Base-by-base conservation (phyloP, 331 rosid genomes). In the Quercus tomentella region DNA sequence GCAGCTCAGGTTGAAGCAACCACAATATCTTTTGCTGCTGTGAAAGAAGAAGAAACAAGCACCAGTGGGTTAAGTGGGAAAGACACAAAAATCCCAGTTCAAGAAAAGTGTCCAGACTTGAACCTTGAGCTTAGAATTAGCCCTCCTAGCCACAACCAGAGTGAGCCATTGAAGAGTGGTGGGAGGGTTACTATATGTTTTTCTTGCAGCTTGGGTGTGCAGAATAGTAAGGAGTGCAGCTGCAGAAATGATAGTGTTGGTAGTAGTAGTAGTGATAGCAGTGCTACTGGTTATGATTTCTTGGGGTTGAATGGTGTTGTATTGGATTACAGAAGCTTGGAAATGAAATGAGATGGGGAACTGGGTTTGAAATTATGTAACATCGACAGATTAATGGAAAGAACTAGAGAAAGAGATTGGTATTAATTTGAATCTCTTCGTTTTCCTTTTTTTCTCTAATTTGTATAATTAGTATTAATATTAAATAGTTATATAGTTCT, bases 81-180 rank as follows among this genome's bases (percentile, higher is more conserved):
- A 61, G 84, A 75, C 62, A 10, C 65, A 1, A 81, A 73, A 73
- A 81, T 15, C 58, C 79, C 77, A 6, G 68, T 68, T 20, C 55
- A 75, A 80, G 93, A 85, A 73, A 72, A 82, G 25, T 85, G 93
- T 71, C 96, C 96, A 22, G 99, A 95, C 51, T 86, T 95, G 89
- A 95, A 95, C 76, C 97, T 95, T 30, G 98, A 95, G 74, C 82
- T 95, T 12, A 88, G 88, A 15, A 93, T 95, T 61, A 91, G 99
- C 86, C 99, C 97, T 67, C 99, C 99, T 7, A 83, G 82, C 56
- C 94, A 85, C 1, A 72, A 74, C 30, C 79, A 72, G 51, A 66
- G 20, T 4, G 77, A 75, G 25, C 72, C 77, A 25, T 73, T 83
- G 78, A 89, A 85, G 85, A 87, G 58, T 1, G 77, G 73, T 8